A percentile compares a stretch with the other conserved stretches of the same genome.
These are phyloP conservation scores for Mycocalia duriaeana DNA, from an alignment of 1,284 basidiomycete genomes.

Conservation along the genomic window DNA sequence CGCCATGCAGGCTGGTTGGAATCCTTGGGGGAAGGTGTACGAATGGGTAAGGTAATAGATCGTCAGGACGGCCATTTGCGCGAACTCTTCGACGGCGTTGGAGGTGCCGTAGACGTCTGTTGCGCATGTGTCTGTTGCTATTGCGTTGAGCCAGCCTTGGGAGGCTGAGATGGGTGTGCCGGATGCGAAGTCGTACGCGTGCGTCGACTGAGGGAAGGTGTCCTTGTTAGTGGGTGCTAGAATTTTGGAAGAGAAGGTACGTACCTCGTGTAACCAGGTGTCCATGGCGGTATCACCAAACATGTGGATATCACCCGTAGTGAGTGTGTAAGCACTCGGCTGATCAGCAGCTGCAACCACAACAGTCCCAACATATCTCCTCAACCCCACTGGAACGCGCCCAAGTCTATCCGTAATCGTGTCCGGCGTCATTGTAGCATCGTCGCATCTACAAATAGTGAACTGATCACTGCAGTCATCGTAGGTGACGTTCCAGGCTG, in stretches of 20 bases:
- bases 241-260: neutral
- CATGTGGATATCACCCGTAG: conserved; percentile 24
- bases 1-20: conserved; percentile 19
- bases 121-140: conserved; percentile 19
- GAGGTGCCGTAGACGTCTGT: conserved; percentile 22
- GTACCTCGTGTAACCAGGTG: conserved; percentile 27
- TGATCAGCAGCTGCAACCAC: conserved; percentile 10
- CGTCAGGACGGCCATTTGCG: conserved; percentile 20
- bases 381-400: conserved; percentile 23
- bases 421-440: conserved; percentile 19
- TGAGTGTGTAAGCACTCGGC: conserved; percentile 20
- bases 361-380: conserved; percentile 19
- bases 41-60: conserved; percentile 18
- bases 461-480: conserved; percentile 22
- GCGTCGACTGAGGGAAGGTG: conserved; percentile 16
- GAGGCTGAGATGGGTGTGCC: conserved; percentile 12
- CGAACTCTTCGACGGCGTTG: conserved; percentile 23
- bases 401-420: conserved; percentile 18
- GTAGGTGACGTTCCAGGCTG: conserved; percentile 19
- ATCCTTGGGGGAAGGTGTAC: conserved; percentile 17
- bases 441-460: conserved; percentile 21
- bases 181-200: conserved; percentile 23
- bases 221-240: neutral
- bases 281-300: conserved; percentile 19
- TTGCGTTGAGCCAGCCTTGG: conserved; percentile 15